Conservation (phyloP, 225 moss, liverwort and hornwort genomes). For the Pseudoscleropodium purum region DNA sequence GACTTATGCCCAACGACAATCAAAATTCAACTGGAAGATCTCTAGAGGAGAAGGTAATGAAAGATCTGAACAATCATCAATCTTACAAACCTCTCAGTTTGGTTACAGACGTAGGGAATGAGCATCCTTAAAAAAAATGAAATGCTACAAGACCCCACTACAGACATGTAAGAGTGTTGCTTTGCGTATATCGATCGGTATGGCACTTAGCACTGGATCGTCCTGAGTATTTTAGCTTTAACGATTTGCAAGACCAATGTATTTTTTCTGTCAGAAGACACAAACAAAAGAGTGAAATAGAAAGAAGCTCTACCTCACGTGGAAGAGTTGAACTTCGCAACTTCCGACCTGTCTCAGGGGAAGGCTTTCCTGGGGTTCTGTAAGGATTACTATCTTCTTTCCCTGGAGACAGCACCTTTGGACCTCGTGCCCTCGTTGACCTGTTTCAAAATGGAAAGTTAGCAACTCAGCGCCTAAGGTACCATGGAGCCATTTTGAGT, state of each 20-base stretch:
- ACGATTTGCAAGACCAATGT: neutral
- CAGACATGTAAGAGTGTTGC: neutral
- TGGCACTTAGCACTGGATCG: neutral
- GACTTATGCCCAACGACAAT: neutral
- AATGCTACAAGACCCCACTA: neutral
- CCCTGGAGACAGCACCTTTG: slow-evolving; percentile 16
- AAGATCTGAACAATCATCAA: neutral
- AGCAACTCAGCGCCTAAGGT: neutral
- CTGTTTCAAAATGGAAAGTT: slow-evolving; percentile 3
- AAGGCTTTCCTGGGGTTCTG: slow-evolving; percentile 13
- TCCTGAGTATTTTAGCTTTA: neutral
- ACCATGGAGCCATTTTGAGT: neutral
- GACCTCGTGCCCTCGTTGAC: slow-evolving; percentile 9
- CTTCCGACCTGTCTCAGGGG: neutral
- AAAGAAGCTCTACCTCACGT: slow-evolving; percentile 15
- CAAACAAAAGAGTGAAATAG: neutral
- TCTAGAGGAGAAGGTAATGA: neutral
- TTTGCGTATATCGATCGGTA: neutral
- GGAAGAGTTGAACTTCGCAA: slow-evolving; percentile 3
- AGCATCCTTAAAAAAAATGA: neutral
- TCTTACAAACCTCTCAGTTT: neutral
- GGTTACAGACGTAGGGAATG: neutral
- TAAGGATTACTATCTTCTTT: slow-evolving; percentile 12
- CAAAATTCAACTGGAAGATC: neutral
- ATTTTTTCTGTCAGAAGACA: neutral